A percentile compares a stretch with the other conserved stretches of the same genome.
phyloP scores from a whole-genome alignment of 1,284 basidiomycete species.

The Papiliotrema fonsecae region DNA sequence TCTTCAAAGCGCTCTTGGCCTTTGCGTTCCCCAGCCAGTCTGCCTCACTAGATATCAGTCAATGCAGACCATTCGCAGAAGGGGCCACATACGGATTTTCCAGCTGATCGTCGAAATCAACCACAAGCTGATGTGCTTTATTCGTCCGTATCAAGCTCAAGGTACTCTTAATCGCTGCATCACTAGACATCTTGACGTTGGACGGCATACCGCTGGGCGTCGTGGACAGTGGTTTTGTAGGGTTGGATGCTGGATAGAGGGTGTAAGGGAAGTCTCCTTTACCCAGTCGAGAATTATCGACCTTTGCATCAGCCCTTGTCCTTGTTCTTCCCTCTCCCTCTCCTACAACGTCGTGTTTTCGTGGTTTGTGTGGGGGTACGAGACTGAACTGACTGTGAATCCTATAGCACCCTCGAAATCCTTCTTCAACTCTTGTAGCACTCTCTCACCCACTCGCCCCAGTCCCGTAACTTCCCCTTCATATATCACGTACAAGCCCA shows the following conservation, averaged over 20 bases:
- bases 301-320: neutral
- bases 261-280: neutral
- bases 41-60: neutral
- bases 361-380: neutral
- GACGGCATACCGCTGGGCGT: neutral
- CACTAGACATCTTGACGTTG: neutral
- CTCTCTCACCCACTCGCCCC: conserved; percentile 15
- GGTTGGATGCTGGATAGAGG: neutral
- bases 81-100: conserved; percentile 30
- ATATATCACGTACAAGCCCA: conserved; percentile 45
- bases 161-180: conserved; percentile 1
- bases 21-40: conserved; percentile 3
- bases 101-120: conserved; percentile 43
- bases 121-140: conserved; percentile 15
- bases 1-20: neutral
- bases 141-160: conserved; percentile 20
- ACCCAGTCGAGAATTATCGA: conserved; percentile 1
- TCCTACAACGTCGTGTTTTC: neutral
- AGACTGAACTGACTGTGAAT: conserved; percentile 22
- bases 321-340: neutral
- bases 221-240: neutral
- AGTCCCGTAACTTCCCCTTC: conserved; percentile 15
- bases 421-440: conserved; percentile 12
- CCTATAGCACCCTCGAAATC: conserved; percentile 13
- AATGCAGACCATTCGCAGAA: neutral